phyloP scores from a whole-genome alignment of 1,284 basidiomycete species.

The Cryptococcus sp. region DNA sequence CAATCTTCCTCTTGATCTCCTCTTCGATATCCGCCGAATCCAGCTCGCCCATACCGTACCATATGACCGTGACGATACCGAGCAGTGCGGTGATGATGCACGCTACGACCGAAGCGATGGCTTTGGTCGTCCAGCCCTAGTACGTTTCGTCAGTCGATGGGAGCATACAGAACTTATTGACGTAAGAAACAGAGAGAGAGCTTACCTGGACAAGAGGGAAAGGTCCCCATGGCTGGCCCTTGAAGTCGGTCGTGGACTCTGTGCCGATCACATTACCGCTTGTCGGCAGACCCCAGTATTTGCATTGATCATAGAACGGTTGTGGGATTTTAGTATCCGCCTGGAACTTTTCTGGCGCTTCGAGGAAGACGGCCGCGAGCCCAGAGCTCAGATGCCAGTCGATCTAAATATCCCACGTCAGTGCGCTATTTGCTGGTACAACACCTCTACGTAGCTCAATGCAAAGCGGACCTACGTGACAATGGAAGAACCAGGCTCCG shows the following conservation, averaged over 20 bases:
- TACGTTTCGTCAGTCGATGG: not conserved
- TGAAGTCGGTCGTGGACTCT: slow-evolving; percentile 48
- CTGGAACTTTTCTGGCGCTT: slow-evolving; percentile 51
- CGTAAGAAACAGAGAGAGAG: not conserved
- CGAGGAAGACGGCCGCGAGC: slow-evolving; percentile 54
- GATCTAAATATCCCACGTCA: slow-evolving; percentile 21
- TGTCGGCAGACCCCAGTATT: slow-evolving; percentile 60
- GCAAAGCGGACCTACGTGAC: slow-evolving; percentile 35
- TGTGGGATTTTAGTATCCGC: slow-evolving; percentile 37
- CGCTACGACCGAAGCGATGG: slow-evolving; percentile 81
- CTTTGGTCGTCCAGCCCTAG: slow-evolving; percentile 74
- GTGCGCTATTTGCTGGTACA: not conserved
- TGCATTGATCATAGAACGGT: slow-evolving; percentile 67
- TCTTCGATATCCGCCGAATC: slow-evolving; percentile 76
- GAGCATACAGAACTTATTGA: not conserved
- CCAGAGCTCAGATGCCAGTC: slow-evolving; percentile 53
- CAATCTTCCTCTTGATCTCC: slow-evolving; percentile 56
- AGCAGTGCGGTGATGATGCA: slow-evolving; percentile 80
- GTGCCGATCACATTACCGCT: slow-evolving; percentile 65
- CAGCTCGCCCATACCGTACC: slow-evolving; percentile 75
- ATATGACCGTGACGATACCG: slow-evolving; percentile 76
- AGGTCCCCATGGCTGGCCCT: slow-evolving; percentile 65
- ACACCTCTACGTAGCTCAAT: not conserved
- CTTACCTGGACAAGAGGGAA: slow-evolving; percentile 60
- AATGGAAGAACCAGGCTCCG: slow-evolving; percentile 58